phyloP scores from a whole-genome alignment of 192 early-diverging fungal genomes.

The Geosiphon pyriformis region DNA sequence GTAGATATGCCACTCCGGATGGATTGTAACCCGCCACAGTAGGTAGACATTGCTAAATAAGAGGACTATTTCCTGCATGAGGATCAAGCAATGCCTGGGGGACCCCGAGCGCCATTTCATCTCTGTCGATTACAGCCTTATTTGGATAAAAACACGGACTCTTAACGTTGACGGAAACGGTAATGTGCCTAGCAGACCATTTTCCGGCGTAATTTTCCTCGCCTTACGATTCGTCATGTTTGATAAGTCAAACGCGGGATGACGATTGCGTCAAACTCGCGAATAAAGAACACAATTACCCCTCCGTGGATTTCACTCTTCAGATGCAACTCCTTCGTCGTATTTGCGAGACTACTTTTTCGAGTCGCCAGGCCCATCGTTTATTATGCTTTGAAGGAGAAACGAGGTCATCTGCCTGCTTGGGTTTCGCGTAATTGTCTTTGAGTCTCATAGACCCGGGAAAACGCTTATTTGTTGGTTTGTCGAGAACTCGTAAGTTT shows the following conservation, averaged over 20 bases:
- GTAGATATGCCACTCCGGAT: too few relatives aligned
- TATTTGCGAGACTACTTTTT: not conserved
- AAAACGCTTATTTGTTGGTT: not conserved
- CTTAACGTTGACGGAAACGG: not conserved
- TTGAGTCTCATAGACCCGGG: conserved; percentile 3
- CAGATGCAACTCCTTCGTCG: not conserved
- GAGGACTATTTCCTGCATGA: not conserved
- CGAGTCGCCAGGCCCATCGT: not conserved
- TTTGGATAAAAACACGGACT: too few relatives aligned
- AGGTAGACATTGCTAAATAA: not conserved
- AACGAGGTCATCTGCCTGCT: not conserved
- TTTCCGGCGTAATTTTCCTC: too few relatives aligned
- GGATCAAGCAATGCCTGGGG: too few relatives aligned
- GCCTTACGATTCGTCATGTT: not conserved
- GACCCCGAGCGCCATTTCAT: too few relatives aligned
- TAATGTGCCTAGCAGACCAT: not conserved
- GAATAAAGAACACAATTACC: not conserved
- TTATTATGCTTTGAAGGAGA: conserved; percentile 1
- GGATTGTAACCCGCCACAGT: not conserved
- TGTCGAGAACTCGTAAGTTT: not conserved
- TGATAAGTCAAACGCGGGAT: not conserved
- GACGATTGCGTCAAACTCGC: not conserved
- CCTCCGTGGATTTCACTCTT: not conserved
- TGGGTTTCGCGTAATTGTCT: conserved; percentile 5
- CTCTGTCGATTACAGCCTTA: too few relatives aligned